Conservation (phyloP, 805 yeast species). For the Lipomyces mesembrius region DNA sequence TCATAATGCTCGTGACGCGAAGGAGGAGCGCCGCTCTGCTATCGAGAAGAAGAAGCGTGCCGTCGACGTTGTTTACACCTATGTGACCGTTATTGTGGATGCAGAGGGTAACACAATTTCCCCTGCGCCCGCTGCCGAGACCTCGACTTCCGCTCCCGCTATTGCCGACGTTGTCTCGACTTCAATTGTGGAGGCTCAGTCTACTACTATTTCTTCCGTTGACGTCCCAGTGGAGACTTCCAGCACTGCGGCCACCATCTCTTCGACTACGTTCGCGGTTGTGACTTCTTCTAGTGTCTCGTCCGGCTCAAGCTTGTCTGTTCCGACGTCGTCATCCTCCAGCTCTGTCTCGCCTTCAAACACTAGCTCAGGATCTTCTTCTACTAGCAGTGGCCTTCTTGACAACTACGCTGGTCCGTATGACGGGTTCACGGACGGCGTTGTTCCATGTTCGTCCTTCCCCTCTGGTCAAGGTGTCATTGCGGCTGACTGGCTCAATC, state of each 20-base stretch:
- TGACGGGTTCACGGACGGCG: conserved; percentile 72
- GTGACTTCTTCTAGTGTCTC: conserved; percentile 45
- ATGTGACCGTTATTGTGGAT: conserved; percentile 53
- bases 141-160: conserved; percentile 47
- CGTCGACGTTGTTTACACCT: conserved; percentile 52
- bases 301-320: conserved; percentile 38
- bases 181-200: conserved; percentile 33
- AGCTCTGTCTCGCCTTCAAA: conserved; percentile 38
- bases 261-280: conserved; percentile 38
- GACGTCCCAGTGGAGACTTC: conserved; percentile 41
- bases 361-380: conserved; percentile 44
- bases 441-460: conserved; percentile 65
- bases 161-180: conserved; percentile 34
- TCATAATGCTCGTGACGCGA: conserved; percentile 36
- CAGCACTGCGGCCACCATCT: conserved; percentile 39
- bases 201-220: conserved; percentile 36
- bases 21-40: conserved; percentile 36
- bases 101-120: conserved; percentile 47
- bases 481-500: conserved; percentile 68
- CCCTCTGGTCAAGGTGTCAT: conserved; percentile 86
- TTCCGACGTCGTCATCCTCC: conserved; percentile 36
- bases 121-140: conserved; percentile 44
- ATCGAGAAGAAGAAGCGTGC: conserved; percentile 46
- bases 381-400: conserved; percentile 53
- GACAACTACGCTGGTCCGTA: conserved; percentile 60